Evolutionary conservation across 305 asterid genomes (phyloP).

Genomic region (Plantago rigida): DNA sequence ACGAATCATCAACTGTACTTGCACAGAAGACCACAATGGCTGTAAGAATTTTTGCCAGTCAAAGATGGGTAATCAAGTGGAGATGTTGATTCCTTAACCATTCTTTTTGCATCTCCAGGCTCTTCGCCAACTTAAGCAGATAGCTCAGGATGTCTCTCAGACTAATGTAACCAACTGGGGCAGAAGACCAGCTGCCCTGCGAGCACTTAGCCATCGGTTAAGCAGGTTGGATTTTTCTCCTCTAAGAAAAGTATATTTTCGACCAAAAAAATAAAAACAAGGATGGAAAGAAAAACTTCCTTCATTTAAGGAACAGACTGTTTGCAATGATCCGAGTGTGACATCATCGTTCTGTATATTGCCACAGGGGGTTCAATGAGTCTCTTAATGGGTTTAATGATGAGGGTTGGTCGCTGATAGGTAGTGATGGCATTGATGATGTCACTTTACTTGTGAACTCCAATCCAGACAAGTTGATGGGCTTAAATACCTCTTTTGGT

Average conservation of each 20-base stretch:
- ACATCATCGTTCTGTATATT: conserved; percentile 4
- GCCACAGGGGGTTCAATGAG: conserved; percentile 74
- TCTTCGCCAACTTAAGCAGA: conserved; percentile 78
- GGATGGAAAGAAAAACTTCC: background rate
- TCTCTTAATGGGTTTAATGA: conserved; percentile 69
- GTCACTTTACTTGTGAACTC: conserved; percentile 71
- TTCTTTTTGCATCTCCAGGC: conserved; percentile 39
- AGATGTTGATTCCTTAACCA: conserved; percentile 10
- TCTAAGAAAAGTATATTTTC: background rate
- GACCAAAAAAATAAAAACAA: background rate
- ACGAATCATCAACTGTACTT: conserved; percentile 70
- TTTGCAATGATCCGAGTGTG: too few species aligned
- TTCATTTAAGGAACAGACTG: background rate
- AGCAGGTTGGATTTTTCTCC: conserved; percentile 45
- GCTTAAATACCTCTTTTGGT: conserved; percentile 48
- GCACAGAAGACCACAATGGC: conserved; percentile 78
- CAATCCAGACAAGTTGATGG: conserved; percentile 69
- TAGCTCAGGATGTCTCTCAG: conserved; percentile 67
- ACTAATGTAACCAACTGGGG: conserved; percentile 67
- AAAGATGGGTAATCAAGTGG: background rate
- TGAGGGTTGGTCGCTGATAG: conserved; percentile 72
- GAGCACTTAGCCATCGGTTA: conserved; percentile 73
- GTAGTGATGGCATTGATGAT: conserved; percentile 66
- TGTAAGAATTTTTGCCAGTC: conserved; percentile 35
- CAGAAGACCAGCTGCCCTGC: conserved; percentile 72